phyloP scores from a whole-genome alignment of 1,284 basidiomycete species.

The Malassezia arunalokei region DNA sequence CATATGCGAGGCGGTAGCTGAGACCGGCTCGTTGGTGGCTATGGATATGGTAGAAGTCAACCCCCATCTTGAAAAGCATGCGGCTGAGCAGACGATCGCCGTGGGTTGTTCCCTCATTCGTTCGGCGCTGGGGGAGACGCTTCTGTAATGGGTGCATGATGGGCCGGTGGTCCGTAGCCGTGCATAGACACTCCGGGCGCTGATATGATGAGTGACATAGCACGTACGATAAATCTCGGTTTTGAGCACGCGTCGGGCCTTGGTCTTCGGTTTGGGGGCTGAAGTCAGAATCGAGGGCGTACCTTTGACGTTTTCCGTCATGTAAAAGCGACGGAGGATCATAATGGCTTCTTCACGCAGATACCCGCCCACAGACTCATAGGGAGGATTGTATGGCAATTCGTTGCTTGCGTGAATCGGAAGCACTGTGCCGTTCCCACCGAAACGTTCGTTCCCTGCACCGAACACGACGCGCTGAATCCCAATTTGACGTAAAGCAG shows the following conservation, averaged over 20 bases:
- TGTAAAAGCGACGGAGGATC: constrained; percentile 82
- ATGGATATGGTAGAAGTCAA: constrained; percentile 77
- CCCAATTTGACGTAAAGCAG: constrained; percentile 81
- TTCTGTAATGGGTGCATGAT: background rate
- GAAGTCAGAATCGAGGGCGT: constrained; percentile 25
- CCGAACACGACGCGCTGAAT: constrained; percentile 85
- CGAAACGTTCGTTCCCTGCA: constrained; percentile 90
- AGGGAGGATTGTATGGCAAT: constrained; percentile 53
- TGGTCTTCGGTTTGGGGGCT: constrained; percentile 42
- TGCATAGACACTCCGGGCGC: constrained; percentile 44
- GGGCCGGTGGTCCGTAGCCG: background rate
- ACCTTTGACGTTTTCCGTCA: constrained; percentile 90
- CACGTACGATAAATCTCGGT: constrained; percentile 34
- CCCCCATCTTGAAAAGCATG: constrained; percentile 65
- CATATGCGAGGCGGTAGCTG: constrained; percentile 84
- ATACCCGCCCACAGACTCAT: constrained; percentile 69
- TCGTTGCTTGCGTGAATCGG: constrained; percentile 51
- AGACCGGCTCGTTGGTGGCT: constrained; percentile 82
- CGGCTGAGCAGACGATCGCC: constrained; percentile 71
- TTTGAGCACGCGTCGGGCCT: constrained; percentile 38
- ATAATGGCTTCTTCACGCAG: constrained; percentile 86
- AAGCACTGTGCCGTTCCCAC: constrained; percentile 88
- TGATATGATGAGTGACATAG: constrained; percentile 4
- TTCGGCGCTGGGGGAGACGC: constrained; percentile 60
- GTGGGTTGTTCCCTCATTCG: constrained; percentile 86